Conservation (phyloP, 352 stramenopile species). For the Phytophthora fragariaefolia region DNA sequence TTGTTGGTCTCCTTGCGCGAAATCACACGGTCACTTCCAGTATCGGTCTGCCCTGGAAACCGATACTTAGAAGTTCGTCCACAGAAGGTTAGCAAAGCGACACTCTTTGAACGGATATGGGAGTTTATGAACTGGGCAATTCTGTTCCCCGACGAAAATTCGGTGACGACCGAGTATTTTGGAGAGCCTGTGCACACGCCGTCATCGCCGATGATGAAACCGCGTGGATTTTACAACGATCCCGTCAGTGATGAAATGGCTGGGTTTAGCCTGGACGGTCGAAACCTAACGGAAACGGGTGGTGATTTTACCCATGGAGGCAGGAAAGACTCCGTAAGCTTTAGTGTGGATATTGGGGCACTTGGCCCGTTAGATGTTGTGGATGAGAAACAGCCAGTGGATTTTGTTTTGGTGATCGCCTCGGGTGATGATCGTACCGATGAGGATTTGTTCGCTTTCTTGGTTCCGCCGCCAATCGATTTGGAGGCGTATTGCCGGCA, state of each 20-base stretch:
- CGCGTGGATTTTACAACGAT: constrained; percentile 37
- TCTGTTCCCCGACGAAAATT: constrained; percentile 71
- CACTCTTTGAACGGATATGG: constrained; percentile 84
- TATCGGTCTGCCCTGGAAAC: constrained; percentile 79
- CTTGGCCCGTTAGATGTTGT: constrained; percentile 25
- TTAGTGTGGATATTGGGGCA: constrained; percentile 15
- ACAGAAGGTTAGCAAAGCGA: constrained; percentile 84
- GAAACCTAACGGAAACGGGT: constrained; percentile 9
- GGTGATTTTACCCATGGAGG: constrained; percentile 15
- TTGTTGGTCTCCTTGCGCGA: constrained; percentile 81
- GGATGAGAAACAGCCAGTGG: constrained; percentile 53
- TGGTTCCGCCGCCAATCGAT: constrained; percentile 84
- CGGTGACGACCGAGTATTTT: constrained; percentile 75
- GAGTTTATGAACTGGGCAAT: constrained; percentile 84
- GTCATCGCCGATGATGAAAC: constrained; percentile 57
- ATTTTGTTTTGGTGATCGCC: constrained; percentile 87
- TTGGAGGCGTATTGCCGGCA: constrained; percentile 81
- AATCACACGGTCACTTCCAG: constrained; percentile 72
- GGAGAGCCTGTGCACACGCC: constrained; percentile 56
- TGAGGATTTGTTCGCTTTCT: constrained; percentile 82
- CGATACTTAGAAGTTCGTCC: constrained; percentile 79
- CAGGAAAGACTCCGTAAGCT: constrained; percentile 31
- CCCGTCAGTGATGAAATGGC: constrained; percentile 14
- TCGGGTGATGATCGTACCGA: constrained; percentile 85
- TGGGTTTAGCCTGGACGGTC: constrained; percentile 17